Base-by-base conservation (phyloP, 2,329 filamentous ascomycete species). In the Aspergillus clavatus region DNA sequence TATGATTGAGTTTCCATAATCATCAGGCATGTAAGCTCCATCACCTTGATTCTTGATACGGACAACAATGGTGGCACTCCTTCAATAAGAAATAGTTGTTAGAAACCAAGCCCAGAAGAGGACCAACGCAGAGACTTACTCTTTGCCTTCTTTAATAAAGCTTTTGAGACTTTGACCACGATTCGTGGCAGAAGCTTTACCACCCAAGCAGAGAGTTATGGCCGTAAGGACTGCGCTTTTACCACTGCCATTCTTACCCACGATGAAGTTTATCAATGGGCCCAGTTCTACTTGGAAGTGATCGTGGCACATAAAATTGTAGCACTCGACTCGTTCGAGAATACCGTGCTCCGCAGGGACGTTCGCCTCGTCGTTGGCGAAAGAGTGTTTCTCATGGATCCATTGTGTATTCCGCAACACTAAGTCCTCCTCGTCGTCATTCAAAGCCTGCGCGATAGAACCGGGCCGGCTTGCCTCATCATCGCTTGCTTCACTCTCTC, bases 211-310 rank as follows among this genome's bases (percentile, higher is more conserved):
- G 26, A 98, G 77, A 0, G 89, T 95, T 53, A 98, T 81, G 4
- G 89, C 93, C 0, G 93, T 97, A 22, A 98, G 72, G 11, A 97
- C 86, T 2, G 93, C 93, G 65, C 93, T 98, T 72, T 98, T 98
- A 27, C 93, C 93, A 63, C 91, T 97, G 24, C 93, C 93, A 63
- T 98, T 98, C 66, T 95, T 89, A 12, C 93, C 93, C 44, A 96
- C 90, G 50, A 98, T 90, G 69, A 98, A 98, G 68, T 98, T 98
- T 67, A 98, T 94, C 28, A 96, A 74, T 0, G 93, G 93, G 0
- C 93, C 93, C n/a, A 98, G 76, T 45, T 86, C 80, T 48, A 95
- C 86, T 35, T 85, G 81, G 14, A 97, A 78, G 44, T 84, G 83
- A 36, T 82, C 76, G 65, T 98, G 93, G 60, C 91, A 97, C 93